Evolutionary conservation across 345 rosid species (phyloP), one percentile per base, ranked within the genome.

Genomic region (Theobroma cacao): DNA sequence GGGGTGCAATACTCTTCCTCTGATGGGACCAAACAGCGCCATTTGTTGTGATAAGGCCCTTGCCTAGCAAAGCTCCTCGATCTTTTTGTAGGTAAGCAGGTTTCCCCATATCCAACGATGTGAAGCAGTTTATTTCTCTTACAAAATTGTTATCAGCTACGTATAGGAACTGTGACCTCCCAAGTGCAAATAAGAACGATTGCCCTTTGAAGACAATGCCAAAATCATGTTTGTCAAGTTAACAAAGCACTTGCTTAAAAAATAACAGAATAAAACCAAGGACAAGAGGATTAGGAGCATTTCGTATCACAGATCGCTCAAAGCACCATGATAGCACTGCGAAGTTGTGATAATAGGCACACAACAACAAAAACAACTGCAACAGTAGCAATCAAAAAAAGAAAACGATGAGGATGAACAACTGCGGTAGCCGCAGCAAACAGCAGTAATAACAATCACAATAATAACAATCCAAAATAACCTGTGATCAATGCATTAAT

Each of bases 51-150:
- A 30, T 28, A 28, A 70, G 59, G 15, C 74, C 74, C 59, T 17
- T 70, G 15, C 59, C 74, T 4, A 47, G 38, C 38, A 69, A 69
- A 8, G 74, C 38, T 47, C 74, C 40, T 70, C 75, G 10, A 50
- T 70, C 75, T 71, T 50, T 71, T 33, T 71, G 60, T 20, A 71
- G 75, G 60, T 48, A 71, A 48, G 3, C 75, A 31, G 60, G 75
- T 71, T 48, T 71, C 52, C 59, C 59, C 59, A 48, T 70, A 70
- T 17, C 74, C 59, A 48, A 30, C 40, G 41, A 48, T 7, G 26
- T 70, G 24, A 70, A 70, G 26, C 59, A 0, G 40, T 48, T 70
- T 34, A 69, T 17, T 70, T 70, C 59, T 48, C 24, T 48, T 18
- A 48, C 22, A 26, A 47, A 18, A 18, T 70, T 28, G 28, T 24